A percentile compares a stretch with the other conserved stretches of the same genome.
Conservation (phyloP, 257 asterid species). For the Solanum chaucha region DNA sequence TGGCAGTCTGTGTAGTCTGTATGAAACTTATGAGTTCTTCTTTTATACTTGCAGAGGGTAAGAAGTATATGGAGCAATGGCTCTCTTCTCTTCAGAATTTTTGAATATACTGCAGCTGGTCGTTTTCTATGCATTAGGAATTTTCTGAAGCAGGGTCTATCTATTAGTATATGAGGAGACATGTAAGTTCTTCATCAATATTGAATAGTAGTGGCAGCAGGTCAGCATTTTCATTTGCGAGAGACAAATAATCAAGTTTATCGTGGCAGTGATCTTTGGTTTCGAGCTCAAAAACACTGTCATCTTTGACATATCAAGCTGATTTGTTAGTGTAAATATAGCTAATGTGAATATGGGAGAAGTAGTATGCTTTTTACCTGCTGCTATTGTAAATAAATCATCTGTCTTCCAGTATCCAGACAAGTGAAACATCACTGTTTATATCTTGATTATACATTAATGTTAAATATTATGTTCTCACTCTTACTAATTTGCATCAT, state of each 20-base stretch:
- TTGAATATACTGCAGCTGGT: constrained; percentile 26
- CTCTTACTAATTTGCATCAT: too few species aligned
- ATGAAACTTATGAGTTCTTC: neutral
- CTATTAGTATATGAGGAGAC: constrained; percentile 1
- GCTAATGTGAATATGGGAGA: constrained; percentile 14
- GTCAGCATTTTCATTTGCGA: neutral
- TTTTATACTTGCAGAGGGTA: constrained; percentile 41
- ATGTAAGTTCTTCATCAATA: neutral
- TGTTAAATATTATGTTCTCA: neutral
- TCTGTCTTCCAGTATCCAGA: neutral
- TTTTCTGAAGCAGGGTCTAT: neutral
- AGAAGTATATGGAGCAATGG: constrained; percentile 69
- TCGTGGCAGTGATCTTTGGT: neutral
- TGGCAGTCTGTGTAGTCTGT: neutral
- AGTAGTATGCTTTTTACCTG: constrained; percentile 7
- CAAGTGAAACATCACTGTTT: neutral
- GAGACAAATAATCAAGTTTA: neutral
- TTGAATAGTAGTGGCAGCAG: neutral
- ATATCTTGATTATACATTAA: neutral
- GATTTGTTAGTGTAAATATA: constrained; percentile 20
- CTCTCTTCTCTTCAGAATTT: constrained; percentile 68
- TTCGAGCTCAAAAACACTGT: neutral
- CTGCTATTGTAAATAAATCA: constrained; percentile 22
- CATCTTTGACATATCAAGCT: constrained; percentile 4
- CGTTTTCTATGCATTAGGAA: constrained; percentile 1